phyloP scores from a whole-genome alignment of 345 rosid species.

The Brassica cretica region DNA sequence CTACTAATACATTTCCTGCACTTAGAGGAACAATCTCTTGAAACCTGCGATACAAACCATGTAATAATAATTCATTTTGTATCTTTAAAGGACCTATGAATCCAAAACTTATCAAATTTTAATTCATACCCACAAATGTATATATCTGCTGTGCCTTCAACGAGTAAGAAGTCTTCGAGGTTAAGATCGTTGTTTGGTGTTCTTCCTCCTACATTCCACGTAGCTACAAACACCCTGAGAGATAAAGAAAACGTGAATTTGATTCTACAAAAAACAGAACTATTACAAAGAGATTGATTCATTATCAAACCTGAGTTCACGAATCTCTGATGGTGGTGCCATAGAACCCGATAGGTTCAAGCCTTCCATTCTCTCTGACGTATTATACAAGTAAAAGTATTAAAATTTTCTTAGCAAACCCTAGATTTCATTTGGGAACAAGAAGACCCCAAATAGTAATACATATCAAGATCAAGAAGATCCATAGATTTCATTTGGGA shows the following conservation, averaged over 20 bases:
- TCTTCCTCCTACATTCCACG: conserved; percentile 97
- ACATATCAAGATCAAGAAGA: conserved; percentile 26
- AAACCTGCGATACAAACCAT: conserved; percentile 50
- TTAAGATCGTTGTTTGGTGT: conserved; percentile 68
- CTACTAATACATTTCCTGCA: conserved; percentile 92
- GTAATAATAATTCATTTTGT: not conserved
- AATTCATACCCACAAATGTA: conserved; percentile 88
- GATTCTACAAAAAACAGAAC: not conserved
- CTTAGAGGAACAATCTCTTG: conserved; percentile 95
- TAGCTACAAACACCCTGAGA: conserved; percentile 74
- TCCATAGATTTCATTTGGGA: too few relatives aligned
- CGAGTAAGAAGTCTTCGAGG: conserved; percentile 83
- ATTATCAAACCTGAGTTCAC: conserved; percentile 56
- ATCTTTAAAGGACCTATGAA: not conserved
- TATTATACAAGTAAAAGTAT: conserved; percentile 19
- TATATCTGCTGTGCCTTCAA: conserved; percentile 78
- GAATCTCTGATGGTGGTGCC: conserved; percentile 55
- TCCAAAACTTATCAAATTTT: not conserved
- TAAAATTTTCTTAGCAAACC: not conserved
- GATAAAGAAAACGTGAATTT: not conserved
- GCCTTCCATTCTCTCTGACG: conserved; percentile 71
- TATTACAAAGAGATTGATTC: not conserved
- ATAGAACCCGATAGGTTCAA: conserved; percentile 65
- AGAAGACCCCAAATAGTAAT: conserved; percentile 23
- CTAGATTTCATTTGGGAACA: conserved; percentile 24